Conservation (phyloP, 768 basidiomycete species). For the Boletales sp. region DNA sequence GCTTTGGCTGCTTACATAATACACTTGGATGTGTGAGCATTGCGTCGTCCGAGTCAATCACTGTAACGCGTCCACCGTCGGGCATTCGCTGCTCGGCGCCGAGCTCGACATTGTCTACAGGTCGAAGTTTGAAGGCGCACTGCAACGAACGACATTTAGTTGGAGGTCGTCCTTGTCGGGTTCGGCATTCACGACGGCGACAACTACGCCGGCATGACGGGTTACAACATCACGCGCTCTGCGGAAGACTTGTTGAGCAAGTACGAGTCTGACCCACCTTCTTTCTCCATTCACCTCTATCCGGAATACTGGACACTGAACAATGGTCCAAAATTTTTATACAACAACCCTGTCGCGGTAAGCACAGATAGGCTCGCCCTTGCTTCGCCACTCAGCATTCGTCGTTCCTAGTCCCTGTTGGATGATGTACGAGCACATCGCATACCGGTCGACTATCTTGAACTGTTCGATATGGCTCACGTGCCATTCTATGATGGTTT, state of each 20-base stretch:
- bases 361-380: slow-evolving; percentile 9
- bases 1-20: slow-evolving; percentile 22
- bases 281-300: slow-evolving; percentile 76
- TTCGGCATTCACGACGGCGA: slow-evolving; percentile 1
- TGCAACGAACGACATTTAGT: not conserved
- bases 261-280: slow-evolving; percentile 56
- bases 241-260: slow-evolving; percentile 56
- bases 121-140: not conserved
- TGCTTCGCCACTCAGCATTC: slow-evolving; percentile 5
- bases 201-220: slow-evolving; percentile 45
- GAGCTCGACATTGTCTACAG: not conserved
- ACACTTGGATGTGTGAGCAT: not conserved
- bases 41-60: slow-evolving; percentile 10
- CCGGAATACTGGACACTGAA: slow-evolving; percentile 83
- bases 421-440: slow-evolving; percentile 81
- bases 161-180: not conserved
- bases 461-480: slow-evolving; percentile 68
- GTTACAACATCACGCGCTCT: slow-evolving; percentile 71
- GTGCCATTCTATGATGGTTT: slow-evolving; percentile 84
- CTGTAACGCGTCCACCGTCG: slow-evolving; percentile 15
- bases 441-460: slow-evolving; percentile 83
- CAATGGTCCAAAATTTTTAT: slow-evolving; percentile 75
- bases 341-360: slow-evolving; percentile 73
- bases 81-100: not conserved
- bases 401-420: slow-evolving; percentile 55